Conservation (phyloP, 176 grass and related monocot genomes). For the Zoysia pacifica region DNA sequence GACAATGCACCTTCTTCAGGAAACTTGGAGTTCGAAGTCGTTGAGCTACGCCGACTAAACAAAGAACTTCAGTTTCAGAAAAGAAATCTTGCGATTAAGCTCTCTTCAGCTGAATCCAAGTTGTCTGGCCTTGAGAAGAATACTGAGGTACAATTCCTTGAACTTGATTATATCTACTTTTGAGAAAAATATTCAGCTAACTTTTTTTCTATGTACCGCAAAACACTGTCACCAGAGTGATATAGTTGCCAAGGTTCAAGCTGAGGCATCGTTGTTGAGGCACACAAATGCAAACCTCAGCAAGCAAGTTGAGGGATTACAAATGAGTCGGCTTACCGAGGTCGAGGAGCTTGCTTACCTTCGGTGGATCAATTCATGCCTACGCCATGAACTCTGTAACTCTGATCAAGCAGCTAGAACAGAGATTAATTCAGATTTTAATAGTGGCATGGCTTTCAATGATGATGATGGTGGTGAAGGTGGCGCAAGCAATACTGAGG, state of each 20-base stretch:
- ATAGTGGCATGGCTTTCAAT: slow-evolving; percentile 31
- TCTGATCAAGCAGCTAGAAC: slow-evolving; percentile 68
- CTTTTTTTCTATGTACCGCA: background rate
- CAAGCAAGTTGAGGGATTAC: slow-evolving; percentile 97
- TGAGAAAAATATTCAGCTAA: slow-evolving; percentile 28
- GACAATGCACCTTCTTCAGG: slow-evolving; percentile 51
- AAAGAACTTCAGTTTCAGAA: slow-evolving; percentile 98
- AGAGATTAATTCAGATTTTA: slow-evolving; percentile 48
- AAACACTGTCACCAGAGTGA: slow-evolving; percentile 64
- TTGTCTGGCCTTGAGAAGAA: slow-evolving; percentile 75
- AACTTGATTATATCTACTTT: slow-evolving; percentile 19
- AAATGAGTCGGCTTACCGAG: slow-evolving; percentile 91
- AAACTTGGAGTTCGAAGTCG: slow-evolving; percentile 82
- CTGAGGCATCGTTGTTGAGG: slow-evolving; percentile 77
- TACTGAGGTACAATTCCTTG: slow-evolving; percentile 68
- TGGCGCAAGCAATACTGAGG: slow-evolving; percentile 28
- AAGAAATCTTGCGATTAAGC: slow-evolving; percentile 80
- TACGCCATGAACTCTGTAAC: slow-evolving; percentile 83
- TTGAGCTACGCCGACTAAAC: slow-evolving; percentile 82
- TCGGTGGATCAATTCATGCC: slow-evolving; percentile 96
- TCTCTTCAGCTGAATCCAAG: slow-evolving; percentile 92
- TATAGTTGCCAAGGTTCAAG: slow-evolving; percentile 92
- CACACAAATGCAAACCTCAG: slow-evolving; percentile 89
- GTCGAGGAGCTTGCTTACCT: slow-evolving; percentile 99
- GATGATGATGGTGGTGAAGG: slow-evolving; percentile 42